Conservation (phyloP, 768 basidiomycete genomes). For the Tricholomella constricta region DNA sequence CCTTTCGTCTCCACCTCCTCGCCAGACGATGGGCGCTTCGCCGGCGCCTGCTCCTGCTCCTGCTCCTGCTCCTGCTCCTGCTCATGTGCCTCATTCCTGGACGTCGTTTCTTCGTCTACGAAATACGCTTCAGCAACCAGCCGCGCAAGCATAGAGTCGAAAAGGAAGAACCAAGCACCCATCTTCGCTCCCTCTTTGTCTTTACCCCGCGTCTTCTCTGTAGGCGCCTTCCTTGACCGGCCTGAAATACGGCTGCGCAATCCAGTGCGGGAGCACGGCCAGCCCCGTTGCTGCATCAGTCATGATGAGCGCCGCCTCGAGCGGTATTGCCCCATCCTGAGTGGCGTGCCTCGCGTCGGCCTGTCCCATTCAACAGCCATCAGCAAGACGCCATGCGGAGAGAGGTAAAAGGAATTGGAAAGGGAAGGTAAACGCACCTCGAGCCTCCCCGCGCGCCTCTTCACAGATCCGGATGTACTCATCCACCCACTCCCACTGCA, state of each 20-base stretch:
- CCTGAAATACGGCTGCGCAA: slow-evolving; percentile 69
- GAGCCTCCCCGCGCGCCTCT: slow-evolving; percentile 63
- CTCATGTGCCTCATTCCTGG: too few species aligned
- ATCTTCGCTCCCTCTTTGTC: neutral
- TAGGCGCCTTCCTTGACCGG: slow-evolving; percentile 30
- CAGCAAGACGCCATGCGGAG: neutral
- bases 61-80: too few species aligned
- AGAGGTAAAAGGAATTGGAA: slow-evolving; percentile 1
- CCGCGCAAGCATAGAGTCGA: neutral
- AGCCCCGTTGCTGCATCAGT: slow-evolving; percentile 38
- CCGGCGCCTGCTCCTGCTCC: too few species aligned
- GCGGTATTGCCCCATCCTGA: slow-evolving; percentile 16
- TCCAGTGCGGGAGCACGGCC: slow-evolving; percentile 43
- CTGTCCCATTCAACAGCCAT: slow-evolving; percentile 17
- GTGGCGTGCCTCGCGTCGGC: slow-evolving; percentile 22
- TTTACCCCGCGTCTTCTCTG: neutral
- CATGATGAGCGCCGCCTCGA: slow-evolving; percentile 37
- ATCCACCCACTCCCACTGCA: slow-evolving; percentile 32
- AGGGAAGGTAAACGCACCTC: slow-evolving; percentile 26
- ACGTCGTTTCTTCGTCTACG: too few species aligned
- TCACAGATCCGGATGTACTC: slow-evolving; percentile 55
- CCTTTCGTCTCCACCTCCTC: too few species aligned
- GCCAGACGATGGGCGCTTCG: too few species aligned
- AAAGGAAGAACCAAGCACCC: neutral
- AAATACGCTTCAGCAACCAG: too few species aligned